Conservation (phyloP, 129 eudicot genomes). For the Pseudognaphalium luteoalbum region DNA sequence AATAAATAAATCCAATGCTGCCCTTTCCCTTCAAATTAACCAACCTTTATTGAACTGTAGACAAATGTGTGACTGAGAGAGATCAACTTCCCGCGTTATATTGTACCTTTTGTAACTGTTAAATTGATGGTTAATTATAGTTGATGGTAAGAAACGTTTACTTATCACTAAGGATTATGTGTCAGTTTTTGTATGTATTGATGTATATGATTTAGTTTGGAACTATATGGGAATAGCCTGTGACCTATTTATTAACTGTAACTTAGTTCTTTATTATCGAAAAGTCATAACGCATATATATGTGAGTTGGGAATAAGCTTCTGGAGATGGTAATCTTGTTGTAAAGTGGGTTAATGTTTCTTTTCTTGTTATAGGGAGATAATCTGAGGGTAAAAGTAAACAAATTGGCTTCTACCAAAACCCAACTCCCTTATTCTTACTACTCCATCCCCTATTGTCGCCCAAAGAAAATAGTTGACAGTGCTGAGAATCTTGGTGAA, state of each 20-base stretch:
- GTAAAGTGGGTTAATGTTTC: slow-evolving; percentile 16
- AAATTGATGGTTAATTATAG: not conserved
- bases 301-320: slow-evolving; percentile 14
- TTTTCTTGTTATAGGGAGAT: slow-evolving; percentile 45
- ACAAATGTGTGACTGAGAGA: not conserved
- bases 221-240: not conserved
- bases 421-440: slow-evolving; percentile 75
- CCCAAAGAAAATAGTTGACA: slow-evolving; percentile 50
- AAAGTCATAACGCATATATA: not conserved
- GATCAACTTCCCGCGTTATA: not conserved
- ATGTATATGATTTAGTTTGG: not conserved
- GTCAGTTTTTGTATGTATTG: slow-evolving; percentile 2
- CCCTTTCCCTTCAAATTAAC: not conserved
- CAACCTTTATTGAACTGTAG: not conserved
- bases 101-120: not conserved
- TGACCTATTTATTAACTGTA: not conserved
- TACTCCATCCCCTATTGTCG: slow-evolving; percentile 63
- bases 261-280: not conserved
- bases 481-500: slow-evolving; percentile 73
- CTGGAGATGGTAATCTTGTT: not conserved
- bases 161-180: not conserved
- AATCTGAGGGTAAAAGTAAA: slow-evolving; percentile 65
- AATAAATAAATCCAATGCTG: slow-evolving; percentile 2
- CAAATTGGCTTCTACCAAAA: slow-evolving; percentile 65
- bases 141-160: not conserved